Conservation (phyloP, 2,329 filamentous ascomycete genomes). For the Geoglossum cookeanum region DNA sequence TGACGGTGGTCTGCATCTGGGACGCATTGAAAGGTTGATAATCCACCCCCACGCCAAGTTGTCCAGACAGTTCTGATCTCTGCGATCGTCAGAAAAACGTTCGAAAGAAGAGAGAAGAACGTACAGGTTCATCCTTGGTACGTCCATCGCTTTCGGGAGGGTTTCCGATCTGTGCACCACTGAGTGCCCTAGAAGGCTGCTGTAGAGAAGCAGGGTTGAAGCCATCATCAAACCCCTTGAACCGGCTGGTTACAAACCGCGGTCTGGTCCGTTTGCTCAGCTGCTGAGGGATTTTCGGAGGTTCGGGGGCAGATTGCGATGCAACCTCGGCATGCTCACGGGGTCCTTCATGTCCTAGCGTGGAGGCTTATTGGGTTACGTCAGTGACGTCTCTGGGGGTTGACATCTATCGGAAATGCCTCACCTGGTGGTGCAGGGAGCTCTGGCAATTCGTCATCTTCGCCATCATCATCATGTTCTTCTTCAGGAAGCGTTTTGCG, state of each 20-base stretch:
- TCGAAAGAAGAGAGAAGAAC: neutral
- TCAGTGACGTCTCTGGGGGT: no score
- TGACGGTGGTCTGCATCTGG: neutral
- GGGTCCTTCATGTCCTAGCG: neutral
- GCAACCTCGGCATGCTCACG: neutral
- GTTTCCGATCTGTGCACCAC: neutral
- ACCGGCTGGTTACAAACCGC: conserved; percentile 30
- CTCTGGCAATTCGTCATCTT: conserved; percentile 8
- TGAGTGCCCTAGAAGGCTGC: conserved; percentile 17
- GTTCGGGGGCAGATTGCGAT: neutral
- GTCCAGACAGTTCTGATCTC: neutral
- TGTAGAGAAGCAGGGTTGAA: conserved; percentile 27
- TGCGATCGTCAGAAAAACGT: neutral
- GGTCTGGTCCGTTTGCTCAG: conserved; percentile 16
- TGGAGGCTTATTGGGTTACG: neutral
- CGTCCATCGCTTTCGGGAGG: neutral
- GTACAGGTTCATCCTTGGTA: neutral
- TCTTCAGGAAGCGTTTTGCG: conserved; percentile 43
- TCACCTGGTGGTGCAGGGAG: neutral
- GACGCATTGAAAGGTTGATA: neutral
- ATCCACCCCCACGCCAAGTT: neutral
- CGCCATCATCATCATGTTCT: conserved; percentile 18
- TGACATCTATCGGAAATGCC: neutral
- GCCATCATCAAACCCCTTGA: conserved; percentile 45
- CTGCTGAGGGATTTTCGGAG: neutral